Percentiles rank a stretch among this genome's conserved stretches.
These are phyloP conservation scores for Kuraishia capsulata DNA, from an alignment of 805 yeast genomes.

Conservation along the genomic window DNA sequence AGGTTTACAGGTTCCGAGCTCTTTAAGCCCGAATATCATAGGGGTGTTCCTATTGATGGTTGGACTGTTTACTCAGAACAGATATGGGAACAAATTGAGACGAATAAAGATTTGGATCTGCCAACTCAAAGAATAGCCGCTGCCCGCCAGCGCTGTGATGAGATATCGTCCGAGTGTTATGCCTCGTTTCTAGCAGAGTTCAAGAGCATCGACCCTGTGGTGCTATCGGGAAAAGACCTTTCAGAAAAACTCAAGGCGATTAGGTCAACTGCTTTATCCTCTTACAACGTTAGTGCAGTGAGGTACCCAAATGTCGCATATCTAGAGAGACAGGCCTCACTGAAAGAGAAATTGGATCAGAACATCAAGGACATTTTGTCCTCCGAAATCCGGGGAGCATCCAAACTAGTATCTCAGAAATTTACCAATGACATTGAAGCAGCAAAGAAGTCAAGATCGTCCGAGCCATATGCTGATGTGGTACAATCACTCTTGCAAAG, in stretches of 20 bases:
- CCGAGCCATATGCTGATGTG: constrained; percentile 13
- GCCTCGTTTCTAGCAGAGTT: constrained; percentile 3
- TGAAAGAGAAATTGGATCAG: constrained; percentile 38
- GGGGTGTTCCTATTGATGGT: constrained; percentile 86
- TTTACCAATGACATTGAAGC: constrained; percentile 18
- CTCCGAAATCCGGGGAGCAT: constrained; percentile 27
- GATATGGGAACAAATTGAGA: constrained; percentile 92
- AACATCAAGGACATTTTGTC: constrained; percentile 35
- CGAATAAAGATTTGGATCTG: constrained; percentile 86
- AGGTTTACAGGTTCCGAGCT: constrained; percentile 38
- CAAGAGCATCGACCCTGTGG: neutral
- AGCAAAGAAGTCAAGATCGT: constrained; percentile 14
- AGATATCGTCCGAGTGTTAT: constrained; percentile 53
- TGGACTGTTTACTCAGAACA: constrained; percentile 88
- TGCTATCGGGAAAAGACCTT: neutral
- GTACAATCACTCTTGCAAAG: constrained; percentile 12
- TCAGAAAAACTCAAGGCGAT: neutral
- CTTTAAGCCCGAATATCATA: constrained; percentile 68
- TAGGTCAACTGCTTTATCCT: neutral
- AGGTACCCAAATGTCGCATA: constrained; percentile 66
- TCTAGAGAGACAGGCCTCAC: constrained; percentile 42
- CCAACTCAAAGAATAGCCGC: constrained; percentile 96
- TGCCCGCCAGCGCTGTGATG: constrained; percentile 91
- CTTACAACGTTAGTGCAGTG: constrained; percentile 66
- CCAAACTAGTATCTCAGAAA: constrained; percentile 20